These are phyloP conservation scores for Gossypium herbaceum DNA, from an alignment of 345 rosid genomes.

Conservation along the genomic window DNA sequence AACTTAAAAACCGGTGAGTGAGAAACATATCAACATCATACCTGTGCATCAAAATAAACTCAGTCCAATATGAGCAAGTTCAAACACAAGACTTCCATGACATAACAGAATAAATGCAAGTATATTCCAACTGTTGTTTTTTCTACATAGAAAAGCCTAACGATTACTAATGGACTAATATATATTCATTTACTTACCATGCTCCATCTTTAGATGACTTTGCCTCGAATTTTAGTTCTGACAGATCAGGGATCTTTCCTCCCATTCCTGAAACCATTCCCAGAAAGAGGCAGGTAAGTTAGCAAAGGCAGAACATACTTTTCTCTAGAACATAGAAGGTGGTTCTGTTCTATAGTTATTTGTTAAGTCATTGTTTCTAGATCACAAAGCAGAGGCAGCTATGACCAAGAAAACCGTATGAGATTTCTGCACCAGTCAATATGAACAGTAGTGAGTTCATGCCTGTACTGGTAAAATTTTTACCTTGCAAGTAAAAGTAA, in stretches of 20 bases:
- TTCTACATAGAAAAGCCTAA: neutral
- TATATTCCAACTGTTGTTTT: neutral
- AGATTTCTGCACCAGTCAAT: slow-evolving; percentile 5
- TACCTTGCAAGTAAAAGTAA: neutral
- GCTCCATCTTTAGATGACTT: slow-evolving; percentile 70
- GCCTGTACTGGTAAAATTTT: neutral
- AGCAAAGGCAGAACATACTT: neutral
- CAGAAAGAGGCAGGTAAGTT: neutral
- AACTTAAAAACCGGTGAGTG: slow-evolving; percentile 39
- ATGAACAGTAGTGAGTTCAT: neutral
- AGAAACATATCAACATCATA: slow-evolving; percentile 59
- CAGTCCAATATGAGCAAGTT: neutral
- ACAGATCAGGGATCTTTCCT: slow-evolving; percentile 28
- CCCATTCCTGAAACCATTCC: slow-evolving; percentile 25
- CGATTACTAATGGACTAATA: neutral
- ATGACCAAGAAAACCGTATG: neutral
- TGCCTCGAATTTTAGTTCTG: slow-evolving; percentile 60
- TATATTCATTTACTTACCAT: slow-evolving; percentile 36
- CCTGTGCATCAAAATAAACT: slow-evolving; percentile 35
- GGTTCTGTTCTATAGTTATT: neutral
- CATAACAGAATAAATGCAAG: neutral
- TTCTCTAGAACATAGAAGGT: neutral
- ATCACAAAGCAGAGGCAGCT: neutral
- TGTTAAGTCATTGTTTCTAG: neutral
- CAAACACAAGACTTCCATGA: neutral